Percentiles rank a stretch among this genome's conserved stretches.
Conservation (phyloP, 2,329 filamentous ascomycete species). For the Chaetomiaceae sp. region DNA sequence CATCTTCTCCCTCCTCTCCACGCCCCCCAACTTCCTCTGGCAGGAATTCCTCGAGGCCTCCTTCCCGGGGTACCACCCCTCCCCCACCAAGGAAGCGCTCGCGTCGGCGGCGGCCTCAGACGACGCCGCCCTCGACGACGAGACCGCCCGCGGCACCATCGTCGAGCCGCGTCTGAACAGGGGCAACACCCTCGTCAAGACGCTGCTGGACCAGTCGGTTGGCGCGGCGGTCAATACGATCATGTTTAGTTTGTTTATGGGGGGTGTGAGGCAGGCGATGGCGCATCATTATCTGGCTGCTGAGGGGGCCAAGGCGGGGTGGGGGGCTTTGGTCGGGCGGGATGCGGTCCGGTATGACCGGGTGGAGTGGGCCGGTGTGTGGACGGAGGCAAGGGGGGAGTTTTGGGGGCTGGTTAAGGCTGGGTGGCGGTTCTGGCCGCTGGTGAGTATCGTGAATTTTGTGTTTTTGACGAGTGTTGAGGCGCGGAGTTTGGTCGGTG, state of each 20-base stretch:
- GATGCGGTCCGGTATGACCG: constrained; percentile 39
- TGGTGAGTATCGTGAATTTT: constrained; percentile 64
- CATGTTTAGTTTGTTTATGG: constrained; percentile 46
- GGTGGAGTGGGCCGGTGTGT: constrained; percentile 43
- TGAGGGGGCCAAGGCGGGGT: constrained; percentile 28
- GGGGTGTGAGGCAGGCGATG: constrained; percentile 51
- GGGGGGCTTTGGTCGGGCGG: constrained; percentile 33
- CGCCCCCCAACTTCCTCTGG: constrained; percentile 81
- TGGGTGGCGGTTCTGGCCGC: constrained; percentile 66
- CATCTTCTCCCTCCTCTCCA: constrained; percentile 65
- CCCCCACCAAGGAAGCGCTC: constrained; percentile 38
- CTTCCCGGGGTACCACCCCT: constrained; percentile 61
- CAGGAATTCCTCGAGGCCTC: constrained; percentile 70
- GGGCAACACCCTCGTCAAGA: constrained; percentile 41
- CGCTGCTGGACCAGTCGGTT: constrained; percentile 50
- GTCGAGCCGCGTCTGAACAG: constrained; percentile 52
- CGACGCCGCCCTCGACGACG: constrained; percentile 38
- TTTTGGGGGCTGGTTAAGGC: constrained; percentile 62
- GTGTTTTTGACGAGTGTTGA: constrained; percentile 60
- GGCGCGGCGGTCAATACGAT: constrained; percentile 55
- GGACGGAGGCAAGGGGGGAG: constrained; percentile 45
- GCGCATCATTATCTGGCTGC: constrained; percentile 35
- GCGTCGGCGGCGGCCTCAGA: constrained; percentile 36
- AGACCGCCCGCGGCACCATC: constrained; percentile 35
- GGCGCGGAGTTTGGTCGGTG: constrained; percentile 60